Evolutionary conservation across 2,329 filamentous ascomycete species (phyloP), one percentile per base, ranked within the genome.

Genomic region (Sphaerulina vaccinii): DNA sequence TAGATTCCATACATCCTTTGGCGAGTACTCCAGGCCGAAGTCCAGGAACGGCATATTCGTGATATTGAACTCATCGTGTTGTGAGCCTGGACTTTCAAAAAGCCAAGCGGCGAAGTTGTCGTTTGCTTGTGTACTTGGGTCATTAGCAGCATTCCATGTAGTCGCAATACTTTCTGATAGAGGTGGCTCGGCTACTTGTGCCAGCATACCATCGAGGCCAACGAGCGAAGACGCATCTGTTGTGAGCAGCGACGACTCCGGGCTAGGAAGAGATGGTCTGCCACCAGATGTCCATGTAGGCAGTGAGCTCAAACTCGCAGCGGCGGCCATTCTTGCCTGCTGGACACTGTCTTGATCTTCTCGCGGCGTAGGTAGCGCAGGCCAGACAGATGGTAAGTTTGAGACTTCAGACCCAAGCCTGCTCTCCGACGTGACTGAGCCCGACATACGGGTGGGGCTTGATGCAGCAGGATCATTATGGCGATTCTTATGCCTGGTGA

Each of bases 291-390:
- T 19, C 49, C 49, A 52, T n/a, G 43, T 38, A 23, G 43, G 33
- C 43, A 47, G 27, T n/a, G 43, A 24, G 27, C 29, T 36, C n/a
- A 38, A 37, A 39, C 65, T 50, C 18, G 47, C 36, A 87, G 91
- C 71, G 95, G 95, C 21, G 95, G 71, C 77, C 87, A 95, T 4
- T 86, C 85, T 58, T 91, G 85, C 64, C 93, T 53, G 33, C 6
- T 47, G 32, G 33, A 21, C 22, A 22, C 32, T 24, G 13, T 47
- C 43, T 16, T 38, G 29, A 13, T 11, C 38, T 15, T 47, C 33
- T 6, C 24, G 43, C 9, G 29, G 32, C 37, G n/a, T 27, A 15
- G n/a, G 19, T 19, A 9, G 16, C 16, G n/a, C 33, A 29, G 27
- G 23, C 33, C 18, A 15, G 13, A n/a, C 33, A 10, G 16, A 15